A percentile compares a stretch with the other conserved stretches of the same genome.
These are phyloP conservation scores for Trypanosoma lewisi DNA, from an alignment of 208 protist species.

Conservation along the genomic window DNA sequence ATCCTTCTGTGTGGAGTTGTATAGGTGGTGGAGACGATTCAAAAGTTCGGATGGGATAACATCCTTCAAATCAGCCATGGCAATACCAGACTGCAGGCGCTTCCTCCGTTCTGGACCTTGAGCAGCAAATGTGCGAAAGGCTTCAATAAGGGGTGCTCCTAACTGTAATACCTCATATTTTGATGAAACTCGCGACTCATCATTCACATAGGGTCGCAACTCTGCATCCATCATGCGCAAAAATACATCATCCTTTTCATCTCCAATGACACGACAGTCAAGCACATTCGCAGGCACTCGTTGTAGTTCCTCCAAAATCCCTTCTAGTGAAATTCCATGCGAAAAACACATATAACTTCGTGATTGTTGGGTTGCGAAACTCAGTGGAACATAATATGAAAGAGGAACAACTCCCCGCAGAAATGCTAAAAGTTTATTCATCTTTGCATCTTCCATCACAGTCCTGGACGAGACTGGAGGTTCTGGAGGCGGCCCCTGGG, in stretches of 20 bases:
- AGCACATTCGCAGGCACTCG: conserved; percentile 18
- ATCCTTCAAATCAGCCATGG: conserved; percentile 39
- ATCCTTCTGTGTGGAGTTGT: conserved; percentile 9
- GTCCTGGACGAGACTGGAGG: neutral
- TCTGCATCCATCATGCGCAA: conserved; percentile 36
- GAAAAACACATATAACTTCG: conserved; percentile 20
- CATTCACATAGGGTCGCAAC: conserved; percentile 7
- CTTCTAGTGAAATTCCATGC: conserved; percentile 1
- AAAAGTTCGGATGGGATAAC: conserved; percentile 37
- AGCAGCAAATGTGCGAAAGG: conserved; percentile 19
- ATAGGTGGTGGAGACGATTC: conserved; percentile 31
- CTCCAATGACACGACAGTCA: conserved; percentile 33
- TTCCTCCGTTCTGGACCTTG: conserved; percentile 3
- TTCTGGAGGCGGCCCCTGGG: neutral
- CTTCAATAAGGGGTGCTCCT: conserved; percentile 13
- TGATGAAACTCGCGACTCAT: conserved; percentile 1
- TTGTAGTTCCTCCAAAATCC: conserved; percentile 24
- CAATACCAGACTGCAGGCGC: conserved; percentile 25
- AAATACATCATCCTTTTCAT: conserved; percentile 22
- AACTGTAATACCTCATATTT: conserved; percentile 19
- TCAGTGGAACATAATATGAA: conserved; percentile 28
- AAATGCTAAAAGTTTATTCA: conserved; percentile 20
- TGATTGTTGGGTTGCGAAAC: conserved; percentile 1
- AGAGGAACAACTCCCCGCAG: conserved; percentile 23
- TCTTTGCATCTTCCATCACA: conserved; percentile 12